These are phyloP conservation scores for Metarhizium album DNA, from an alignment of 2,329 filamentous ascomycete genomes.

Conservation along the genomic window DNA sequence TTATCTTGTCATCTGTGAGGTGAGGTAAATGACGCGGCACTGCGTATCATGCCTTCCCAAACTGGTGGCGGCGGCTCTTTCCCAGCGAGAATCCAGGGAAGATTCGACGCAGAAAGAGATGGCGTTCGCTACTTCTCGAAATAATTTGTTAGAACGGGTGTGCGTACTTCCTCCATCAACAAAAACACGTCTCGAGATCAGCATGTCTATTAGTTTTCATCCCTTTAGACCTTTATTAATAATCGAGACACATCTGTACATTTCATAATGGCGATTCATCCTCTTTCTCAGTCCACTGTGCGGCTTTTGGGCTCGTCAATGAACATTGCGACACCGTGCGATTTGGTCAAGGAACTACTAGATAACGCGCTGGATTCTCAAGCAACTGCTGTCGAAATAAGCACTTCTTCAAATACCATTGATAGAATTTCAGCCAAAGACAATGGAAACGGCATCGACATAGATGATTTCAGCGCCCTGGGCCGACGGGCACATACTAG, in stretches of 20 bases:
- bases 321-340: conserved; percentile 46
- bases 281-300: conserved; percentile 37
- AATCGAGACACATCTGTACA: background rate
- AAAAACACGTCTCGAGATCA: background rate
- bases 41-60: background rate
- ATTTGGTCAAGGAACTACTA: conserved; percentile 64
- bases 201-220: background rate
- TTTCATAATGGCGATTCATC: conserved; percentile 35
- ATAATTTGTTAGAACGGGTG: background rate
- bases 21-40: background rate
- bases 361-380: conserved; percentile 68
- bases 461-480: conserved; percentile 48
- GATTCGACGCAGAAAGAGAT: background rate
- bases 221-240: background rate
- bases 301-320: conserved; percentile 51
- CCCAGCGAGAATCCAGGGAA: background rate
- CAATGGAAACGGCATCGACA: conserved; percentile 60
- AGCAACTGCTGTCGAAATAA: conserved; percentile 54
- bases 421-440: conserved; percentile 61
- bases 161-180: background rate
- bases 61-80: background rate
- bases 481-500: conserved; percentile 63
- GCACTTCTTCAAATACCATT: conserved; percentile 54
- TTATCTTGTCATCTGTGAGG: background rate
- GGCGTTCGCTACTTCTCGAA: background rate